Evolutionary conservation across 345 rosid genomes (phyloP), one percentile per base, ranked within the genome.

Genomic region (Cardiospermum halicacabum): DNA sequence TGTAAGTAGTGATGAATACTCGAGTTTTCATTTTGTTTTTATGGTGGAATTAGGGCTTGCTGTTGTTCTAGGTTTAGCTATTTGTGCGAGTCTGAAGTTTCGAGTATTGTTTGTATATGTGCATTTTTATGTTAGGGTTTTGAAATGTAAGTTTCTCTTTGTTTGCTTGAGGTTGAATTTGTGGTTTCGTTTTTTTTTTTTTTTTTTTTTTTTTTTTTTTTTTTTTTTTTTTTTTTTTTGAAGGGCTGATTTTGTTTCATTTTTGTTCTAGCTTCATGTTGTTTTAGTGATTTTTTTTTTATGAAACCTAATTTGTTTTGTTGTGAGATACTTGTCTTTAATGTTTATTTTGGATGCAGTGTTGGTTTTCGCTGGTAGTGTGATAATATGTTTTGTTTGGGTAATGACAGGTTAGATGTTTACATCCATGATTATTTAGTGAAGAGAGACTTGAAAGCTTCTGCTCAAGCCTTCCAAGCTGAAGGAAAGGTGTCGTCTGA

Each of bases 401-500:
- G n/a, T 28, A 66, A 70, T 60, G 40, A 70, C 85, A 94, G 97
- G 99, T 76, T 94, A 60, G 99, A 94, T 79, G 99, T 94, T 51
- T 94, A 94, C 70, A 94, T 94, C 80, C 84, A 94, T 65, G 99
- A 94, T 82, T 94, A 94, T 76, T 76, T 94, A 48, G 96, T 94
- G 32, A 94, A 94, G 80, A 81, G 97, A 66, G 99, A 91, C 69
- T 73, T 94, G 66, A 94, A 94, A 84, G 91, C 91, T 63, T 85
- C 97, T 63, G 99, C 99, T 62, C 96, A 89, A 81, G 96, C 99
- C 69, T 94, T 94, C 77, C 97, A 88, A 77, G 86, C 92, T 32
- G 99, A 91, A 83, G 97, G 97, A 49, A 91, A 94, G 80, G 96
- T 94, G 22, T 91, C 99, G 13, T 87, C 96, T 34, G 99, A 94